phyloP scores from a whole-genome alignment of 306 rosid species.

The Fagus sylvatica region DNA sequence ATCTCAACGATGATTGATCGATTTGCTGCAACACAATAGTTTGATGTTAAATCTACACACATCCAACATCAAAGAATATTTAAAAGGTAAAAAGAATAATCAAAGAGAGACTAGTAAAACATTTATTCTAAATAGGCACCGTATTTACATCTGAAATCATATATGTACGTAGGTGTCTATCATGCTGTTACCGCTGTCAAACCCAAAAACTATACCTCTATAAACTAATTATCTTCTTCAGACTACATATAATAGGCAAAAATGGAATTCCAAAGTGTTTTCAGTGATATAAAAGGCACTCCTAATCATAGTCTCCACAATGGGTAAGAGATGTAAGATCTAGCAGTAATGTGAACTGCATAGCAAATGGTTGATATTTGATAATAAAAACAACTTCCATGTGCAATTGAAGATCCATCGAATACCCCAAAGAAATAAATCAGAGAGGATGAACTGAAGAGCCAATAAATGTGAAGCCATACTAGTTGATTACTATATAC shows the following conservation, averaged over 20 bases:
- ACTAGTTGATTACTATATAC: too few relatives aligned
- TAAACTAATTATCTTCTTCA: neutral
- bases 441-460: too few relatives aligned
- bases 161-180: neutral
- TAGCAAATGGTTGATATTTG: too few relatives aligned
- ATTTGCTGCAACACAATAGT: conserved; percentile 18
- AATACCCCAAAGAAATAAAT: too few relatives aligned
- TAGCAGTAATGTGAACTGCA: too few relatives aligned
- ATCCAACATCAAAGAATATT: neutral
- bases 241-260: too few relatives aligned
- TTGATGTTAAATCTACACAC: neutral
- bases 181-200: neutral
- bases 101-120: neutral
- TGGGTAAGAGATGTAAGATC: too few relatives aligned
- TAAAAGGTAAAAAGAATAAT: neutral
- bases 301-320: neutral
- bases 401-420: too few relatives aligned
- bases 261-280: neutral
- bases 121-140: neutral
- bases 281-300: neutral
- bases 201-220: neutral
- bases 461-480: too few relatives aligned
- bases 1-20: neutral
- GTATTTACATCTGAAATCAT: neutral
- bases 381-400: too few relatives aligned